Evolutionary conservation across 306 rosid genomes (phyloP).

Genomic region (peach (Prunus persica)): DNA sequence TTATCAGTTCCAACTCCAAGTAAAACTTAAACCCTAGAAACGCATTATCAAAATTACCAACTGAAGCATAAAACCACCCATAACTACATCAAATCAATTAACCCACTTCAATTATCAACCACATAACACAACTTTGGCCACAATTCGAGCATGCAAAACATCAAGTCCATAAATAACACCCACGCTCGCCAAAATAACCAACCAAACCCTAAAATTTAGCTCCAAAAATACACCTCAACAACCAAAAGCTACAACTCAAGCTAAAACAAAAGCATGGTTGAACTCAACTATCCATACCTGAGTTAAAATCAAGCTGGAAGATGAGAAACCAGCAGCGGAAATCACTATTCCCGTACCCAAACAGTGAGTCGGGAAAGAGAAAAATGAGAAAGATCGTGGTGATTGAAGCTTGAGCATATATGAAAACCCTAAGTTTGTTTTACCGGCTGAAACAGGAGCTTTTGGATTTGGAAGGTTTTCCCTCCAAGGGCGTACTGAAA

Average conservation of each 20-base stretch:
- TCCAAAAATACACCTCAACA: background rate
- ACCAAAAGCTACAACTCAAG: conserved; percentile 6
- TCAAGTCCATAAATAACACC: background rate
- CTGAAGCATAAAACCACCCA: background rate
- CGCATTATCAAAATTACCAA: background rate
- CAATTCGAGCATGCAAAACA: conserved; percentile 18
- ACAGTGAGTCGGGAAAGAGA: conserved; percentile 14
- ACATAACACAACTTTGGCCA: background rate
- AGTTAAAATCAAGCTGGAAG: conserved; percentile 12
- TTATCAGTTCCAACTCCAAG: background rate
- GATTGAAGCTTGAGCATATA: conserved; percentile 23
- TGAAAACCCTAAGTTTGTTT: conserved; percentile 54
- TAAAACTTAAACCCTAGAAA: conserved; percentile 17
- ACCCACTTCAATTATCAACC: conserved; percentile 6
- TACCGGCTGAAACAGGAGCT: conserved; percentile 23
- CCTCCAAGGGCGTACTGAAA: conserved; percentile 67
- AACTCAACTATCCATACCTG: conserved; percentile 31
- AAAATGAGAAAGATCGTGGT: conserved; percentile 1
- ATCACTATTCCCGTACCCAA: conserved; percentile 1
- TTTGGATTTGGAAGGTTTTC: conserved; percentile 43
- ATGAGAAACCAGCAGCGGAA: conserved; percentile 8
- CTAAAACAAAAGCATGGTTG: conserved; percentile 11
- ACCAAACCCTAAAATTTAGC: conserved; percentile 34
- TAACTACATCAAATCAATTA: conserved; percentile 20
- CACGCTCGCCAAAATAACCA: conserved; percentile 13